Evolutionary conservation across 2,329 filamentous ascomycete genomes (phyloP), one percentile per base, ranked within the genome.

Genomic region (Colletotrichum camelliae): DNA sequence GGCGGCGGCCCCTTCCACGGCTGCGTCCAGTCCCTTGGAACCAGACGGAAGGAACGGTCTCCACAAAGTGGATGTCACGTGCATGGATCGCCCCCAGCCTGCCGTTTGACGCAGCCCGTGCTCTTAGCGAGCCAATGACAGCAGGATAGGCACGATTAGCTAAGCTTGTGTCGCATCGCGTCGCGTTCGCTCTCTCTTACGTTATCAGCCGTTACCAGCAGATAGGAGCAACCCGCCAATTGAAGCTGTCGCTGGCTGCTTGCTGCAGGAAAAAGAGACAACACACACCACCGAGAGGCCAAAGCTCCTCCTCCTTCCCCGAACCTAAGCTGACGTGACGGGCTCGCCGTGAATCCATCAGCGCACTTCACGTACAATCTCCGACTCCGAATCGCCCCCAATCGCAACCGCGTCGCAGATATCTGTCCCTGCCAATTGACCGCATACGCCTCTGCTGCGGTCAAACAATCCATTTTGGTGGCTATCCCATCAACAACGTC

Each of bases 231-330:
- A 13, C 43, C n/a, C 43, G 43, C 43, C 43, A 21, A 52, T 52
- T 21, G 29, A 8, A 4, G 39, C 5, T 12, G 9, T 9, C 3
- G 43, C 43, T 52, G 18, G 43, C 39, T 43, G 18, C 27, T 58
- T 27, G 55, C 55, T n/a, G 57, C 58, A 43, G 37, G 1, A 64
- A 37, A 43, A 64, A 37, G 57, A 57, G 43, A 29, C 67, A 64
- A 10, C 37, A 61, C 37, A 43, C 15, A 24, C 33, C 62, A 60
- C 27, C n/a, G n/a, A 18, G 61, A 64, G 72, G 72, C 67, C 72
- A 71, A 71, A 74, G 72, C 67, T 74, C 58, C 72, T 74, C 48
- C 67, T 71, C 33, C 67, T 65, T 27, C 67, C 27, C 43, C 24
- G 29, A 57, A 43, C 60, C 67, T 35, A 74, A 70, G 70, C 67